Evolutionary conservation across 2,329 filamentous ascomycete species (phyloP), one percentile per base, ranked within the genome.

Genomic region (Sarocladium strictum): DNA sequence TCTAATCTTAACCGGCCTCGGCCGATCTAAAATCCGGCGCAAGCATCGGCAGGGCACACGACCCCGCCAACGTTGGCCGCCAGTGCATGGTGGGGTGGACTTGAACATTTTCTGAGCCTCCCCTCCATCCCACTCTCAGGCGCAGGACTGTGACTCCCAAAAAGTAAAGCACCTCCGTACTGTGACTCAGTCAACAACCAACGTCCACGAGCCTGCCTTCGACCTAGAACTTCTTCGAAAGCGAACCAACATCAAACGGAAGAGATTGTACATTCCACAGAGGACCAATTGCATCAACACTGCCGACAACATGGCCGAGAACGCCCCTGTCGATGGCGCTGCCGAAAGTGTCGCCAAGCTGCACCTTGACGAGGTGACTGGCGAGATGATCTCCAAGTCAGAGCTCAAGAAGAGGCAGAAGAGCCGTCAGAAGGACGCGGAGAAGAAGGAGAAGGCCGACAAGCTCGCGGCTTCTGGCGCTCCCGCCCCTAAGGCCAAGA

Each of bases 341-440:
- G 68, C 84, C 59, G 81, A 80, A 62, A 72, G 74, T 63, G 71
- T 86, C 61, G 81, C 81, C 66, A 90, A 93, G 75, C 80, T 96
- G 62, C 81, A 92, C 71, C 82, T 94, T 52, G 94, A 99, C 71
- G 90, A 95, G 67, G 90, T 92, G 60, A 97, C 94, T 14, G 94
- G 94, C 65, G 94, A 99, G 76, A 85, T 74, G 71, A 69, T 87
- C 58, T 92, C 88, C 76, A 92, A 92, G 84, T 83, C 85, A 15
- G 87, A 92, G 75, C 78, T 97, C 71, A 99, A 99, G 90, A 93
- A 90, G 78, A 86, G 93, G 66, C 84, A 92, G 77, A 99, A 99
- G 89, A 81, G 86, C 68, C 86, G 93, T 62, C 84, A 93, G 72
- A 85, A 83, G 72, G 91, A 95, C 58, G 87, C 87, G 62, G 89